Percentiles rank a stretch among this genome's conserved stretches.
phyloP scores from a whole-genome alignment of 768 basidiomycete species.

The Lentinula sp. region DNA sequence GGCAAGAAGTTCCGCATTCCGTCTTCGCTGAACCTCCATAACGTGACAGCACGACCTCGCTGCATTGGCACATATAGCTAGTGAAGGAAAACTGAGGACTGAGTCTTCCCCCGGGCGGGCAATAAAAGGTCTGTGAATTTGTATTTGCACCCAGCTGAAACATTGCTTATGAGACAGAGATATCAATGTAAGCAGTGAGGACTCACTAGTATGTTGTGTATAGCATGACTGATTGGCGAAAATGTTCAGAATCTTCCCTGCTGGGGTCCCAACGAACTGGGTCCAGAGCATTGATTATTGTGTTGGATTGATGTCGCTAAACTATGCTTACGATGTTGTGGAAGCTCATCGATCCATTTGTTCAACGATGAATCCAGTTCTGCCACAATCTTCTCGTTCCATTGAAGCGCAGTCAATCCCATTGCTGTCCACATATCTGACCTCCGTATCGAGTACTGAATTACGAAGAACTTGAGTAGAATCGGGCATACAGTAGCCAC shows the following conservation, averaged over 20 bases:
- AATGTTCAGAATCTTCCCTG: conserved; percentile 26
- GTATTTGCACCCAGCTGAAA: conserved; percentile 28
- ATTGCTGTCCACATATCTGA: conserved; percentile 3
- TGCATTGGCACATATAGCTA: conserved; percentile 5
- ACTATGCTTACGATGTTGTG: conserved; percentile 36
- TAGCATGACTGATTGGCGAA: conserved; percentile 45
- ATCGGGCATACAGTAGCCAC: neutral
- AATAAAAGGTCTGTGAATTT: conserved; percentile 5
- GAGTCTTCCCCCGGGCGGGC: neutral
- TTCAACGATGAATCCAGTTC: conserved; percentile 75
- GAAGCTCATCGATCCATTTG: conserved; percentile 68
- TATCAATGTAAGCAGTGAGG: neutral
- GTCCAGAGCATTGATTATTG: neutral
- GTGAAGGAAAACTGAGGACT: neutral
- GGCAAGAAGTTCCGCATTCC: neutral
- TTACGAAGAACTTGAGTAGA: conserved; percentile 19
- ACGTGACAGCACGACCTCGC: conserved; percentile 4
- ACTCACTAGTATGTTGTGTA: conserved; percentile 21
- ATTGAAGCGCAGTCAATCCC: neutral
- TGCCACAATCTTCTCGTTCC: conserved; percentile 58
- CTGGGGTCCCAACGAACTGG: conserved; percentile 36
- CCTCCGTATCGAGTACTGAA: conserved; percentile 9
- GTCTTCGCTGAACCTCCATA: conserved; percentile 4
- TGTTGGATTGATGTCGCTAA: neutral
- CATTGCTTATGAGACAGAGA: neutral